Evolutionary conservation across 305 asterid species (phyloP).

Genomic region (Fraxinus xanthoxyloides): DNA sequence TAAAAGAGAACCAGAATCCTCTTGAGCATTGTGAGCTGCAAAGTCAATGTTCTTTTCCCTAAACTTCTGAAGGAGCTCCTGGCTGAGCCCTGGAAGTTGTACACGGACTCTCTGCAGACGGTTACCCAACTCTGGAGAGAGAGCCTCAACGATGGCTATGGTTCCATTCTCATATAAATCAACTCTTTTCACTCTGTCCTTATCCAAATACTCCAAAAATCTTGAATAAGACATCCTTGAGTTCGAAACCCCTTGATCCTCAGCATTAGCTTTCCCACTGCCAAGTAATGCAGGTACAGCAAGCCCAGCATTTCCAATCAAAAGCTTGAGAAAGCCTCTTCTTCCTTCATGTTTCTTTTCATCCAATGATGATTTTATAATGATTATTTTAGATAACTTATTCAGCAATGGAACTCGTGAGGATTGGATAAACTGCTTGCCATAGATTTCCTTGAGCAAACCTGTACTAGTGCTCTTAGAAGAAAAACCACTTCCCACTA

Average conservation of each 20-base stretch:
- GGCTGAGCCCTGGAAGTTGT: conserved; percentile 94
- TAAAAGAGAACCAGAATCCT: conserved; percentile 79
- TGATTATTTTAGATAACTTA: conserved; percentile 40
- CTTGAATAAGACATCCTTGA: conserved; percentile 96
- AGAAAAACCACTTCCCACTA: conserved; percentile 61
- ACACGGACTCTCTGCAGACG: conserved; percentile 89
- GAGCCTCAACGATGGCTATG: conserved; percentile 88
- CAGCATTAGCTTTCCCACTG: conserved; percentile 66
- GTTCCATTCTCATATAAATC: conserved; percentile 89
- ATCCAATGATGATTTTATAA: conserved; percentile 48
- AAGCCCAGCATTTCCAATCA: conserved; percentile 69
- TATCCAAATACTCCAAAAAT: conserved; percentile 87
- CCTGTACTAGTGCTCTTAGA: conserved; percentile 36
- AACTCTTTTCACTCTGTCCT: conserved; percentile 76
- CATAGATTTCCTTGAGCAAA: conserved; percentile 53
- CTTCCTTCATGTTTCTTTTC: conserved; percentile 51
- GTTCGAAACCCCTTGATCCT: conserved; percentile 84
- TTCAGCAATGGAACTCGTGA: conserved; percentile 48
- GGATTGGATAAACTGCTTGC: conserved; percentile 44
- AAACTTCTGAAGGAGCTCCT: conserved; percentile 92
- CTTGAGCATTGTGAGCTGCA: conserved; percentile 92
- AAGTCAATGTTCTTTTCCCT: conserved; percentile 89
- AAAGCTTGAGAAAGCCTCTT: conserved; percentile 67
- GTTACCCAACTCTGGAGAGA: conserved; percentile 87
- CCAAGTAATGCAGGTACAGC: conserved; percentile 59